Conservation (phyloP, 1,284 basidiomycete genomes). For the Chalciporus sp. region DNA sequence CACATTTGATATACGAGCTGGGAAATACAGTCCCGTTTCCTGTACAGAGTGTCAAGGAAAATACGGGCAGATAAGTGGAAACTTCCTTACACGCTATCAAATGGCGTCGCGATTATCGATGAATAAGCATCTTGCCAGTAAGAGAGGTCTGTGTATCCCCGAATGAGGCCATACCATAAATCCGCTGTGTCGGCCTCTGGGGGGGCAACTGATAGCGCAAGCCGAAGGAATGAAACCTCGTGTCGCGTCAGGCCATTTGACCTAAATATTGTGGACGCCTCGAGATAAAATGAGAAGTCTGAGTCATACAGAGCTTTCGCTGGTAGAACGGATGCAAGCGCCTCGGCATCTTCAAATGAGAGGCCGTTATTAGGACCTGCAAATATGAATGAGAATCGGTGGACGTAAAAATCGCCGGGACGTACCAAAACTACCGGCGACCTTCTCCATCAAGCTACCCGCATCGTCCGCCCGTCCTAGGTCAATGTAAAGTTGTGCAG, state of each 20-base stretch:
- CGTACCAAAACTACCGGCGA: conserved; percentile 79
- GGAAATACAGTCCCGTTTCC: conserved; percentile 78
- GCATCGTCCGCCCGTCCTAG: conserved; percentile 79
- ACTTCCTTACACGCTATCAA: conserved; percentile 70
- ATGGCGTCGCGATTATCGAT: conserved; percentile 71
- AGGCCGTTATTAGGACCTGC: conserved; percentile 57
- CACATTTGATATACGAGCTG: conserved; percentile 92
- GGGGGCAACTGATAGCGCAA: conserved; percentile 73
- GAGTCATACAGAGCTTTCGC: conserved; percentile 56
- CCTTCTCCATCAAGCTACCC: conserved; percentile 66
- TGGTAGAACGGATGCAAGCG: conserved; percentile 66
- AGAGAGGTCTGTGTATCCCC: conserved; percentile 71
- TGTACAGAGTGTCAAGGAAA: conserved; percentile 37
- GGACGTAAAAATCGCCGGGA: background rate
- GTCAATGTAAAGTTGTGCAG: conserved; percentile 68
- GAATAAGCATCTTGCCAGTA: conserved; percentile 87
- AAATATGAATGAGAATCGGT: conserved; percentile 13
- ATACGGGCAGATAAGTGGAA: conserved; percentile 4
- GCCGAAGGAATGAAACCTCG: conserved; percentile 74
- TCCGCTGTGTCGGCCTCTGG: conserved; percentile 55
- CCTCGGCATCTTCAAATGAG: conserved; percentile 62
- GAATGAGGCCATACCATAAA: conserved; percentile 81
- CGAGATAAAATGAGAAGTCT: conserved; percentile 76
- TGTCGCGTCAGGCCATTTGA: conserved; percentile 55
- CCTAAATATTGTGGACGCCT: conserved; percentile 76